A percentile compares a stretch with the other conserved stretches of the same genome.
phyloP scores from a whole-genome alignment of 768 basidiomycete genomes.

The Termitomyces sp. region DNA sequence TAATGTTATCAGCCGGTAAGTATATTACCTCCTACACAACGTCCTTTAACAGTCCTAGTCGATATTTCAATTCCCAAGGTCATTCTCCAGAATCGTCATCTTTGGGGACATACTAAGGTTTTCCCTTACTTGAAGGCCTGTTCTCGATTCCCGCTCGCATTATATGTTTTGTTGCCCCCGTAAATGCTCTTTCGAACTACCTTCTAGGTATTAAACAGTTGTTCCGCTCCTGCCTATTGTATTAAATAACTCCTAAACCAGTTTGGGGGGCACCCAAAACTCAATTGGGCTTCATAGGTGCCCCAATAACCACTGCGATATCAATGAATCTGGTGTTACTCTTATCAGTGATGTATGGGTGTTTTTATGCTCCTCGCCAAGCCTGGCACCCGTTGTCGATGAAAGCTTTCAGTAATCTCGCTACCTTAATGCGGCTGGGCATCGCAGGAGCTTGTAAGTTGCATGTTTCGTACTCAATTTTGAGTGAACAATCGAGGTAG shows the following conservation, averaged over 20 bases:
- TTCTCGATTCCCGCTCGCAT: conserved; percentile 83
- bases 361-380: conserved; percentile 51
- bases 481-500: conserved; percentile 18
- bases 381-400: conserved; percentile 78
- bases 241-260: conserved; percentile 3
- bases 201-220: conserved; percentile 34
- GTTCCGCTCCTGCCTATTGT: background rate
- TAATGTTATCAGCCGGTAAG: conserved; percentile 40
- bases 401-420: conserved; percentile 61
- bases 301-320: conserved; percentile 81
- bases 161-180: conserved; percentile 72
- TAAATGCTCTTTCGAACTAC: conserved; percentile 80
- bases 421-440: conserved; percentile 66
- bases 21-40: background rate
- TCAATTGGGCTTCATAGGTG: conserved; percentile 85
- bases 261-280: conserved; percentile 81
- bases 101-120: background rate
- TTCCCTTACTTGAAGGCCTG: conserved; percentile 41
- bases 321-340: conserved; percentile 76
- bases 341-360: conserved; percentile 54
- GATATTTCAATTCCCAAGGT: conserved; percentile 86
- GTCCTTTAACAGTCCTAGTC: conserved; percentile 25
- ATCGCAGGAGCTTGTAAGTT: conserved; percentile 70
- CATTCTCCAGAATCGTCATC: background rate
- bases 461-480: background rate